Percentiles rank a stretch among this genome's conserved stretches.
Evolutionary conservation across 1,284 basidiomycete genomes (phyloP).

Genomic region (Thelephora terrestris): DNA sequence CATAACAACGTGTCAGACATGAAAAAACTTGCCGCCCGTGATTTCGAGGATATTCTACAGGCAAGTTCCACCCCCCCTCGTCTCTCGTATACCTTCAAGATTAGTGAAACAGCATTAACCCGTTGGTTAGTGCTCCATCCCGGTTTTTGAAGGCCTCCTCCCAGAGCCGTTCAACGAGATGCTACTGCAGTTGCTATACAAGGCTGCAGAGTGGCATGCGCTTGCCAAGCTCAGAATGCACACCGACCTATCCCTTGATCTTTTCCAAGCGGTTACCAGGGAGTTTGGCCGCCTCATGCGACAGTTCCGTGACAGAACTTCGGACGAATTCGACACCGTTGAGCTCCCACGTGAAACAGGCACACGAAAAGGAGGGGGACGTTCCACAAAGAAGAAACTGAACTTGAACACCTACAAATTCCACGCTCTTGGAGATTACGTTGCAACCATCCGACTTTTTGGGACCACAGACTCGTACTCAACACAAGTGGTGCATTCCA

Average conservation of each 20-base stretch:
- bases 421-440: conserved; percentile 14
- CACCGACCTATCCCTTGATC: conserved; percentile 15
- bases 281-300: conserved; percentile 12
- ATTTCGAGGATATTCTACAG: conserved; percentile 21
- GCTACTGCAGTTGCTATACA: conserved; percentile 17
- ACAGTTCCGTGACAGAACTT: conserved; percentile 11
- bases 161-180: conserved; percentile 14
- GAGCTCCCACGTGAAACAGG: conserved; percentile 12
- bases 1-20: conserved; percentile 14
- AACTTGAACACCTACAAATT: conserved; percentile 13
- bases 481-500: conserved; percentile 18
- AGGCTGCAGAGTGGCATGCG: conserved; percentile 19
- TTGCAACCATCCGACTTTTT: conserved; percentile 6
- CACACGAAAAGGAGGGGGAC: no score
- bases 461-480: conserved; percentile 19
- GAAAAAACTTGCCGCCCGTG: conserved; percentile 19
- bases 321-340: conserved; percentile 9
- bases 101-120: not conserved
- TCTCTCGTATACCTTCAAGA: no score
- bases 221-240: conserved; percentile 26
- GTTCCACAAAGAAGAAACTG: no score
- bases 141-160: conserved; percentile 22
- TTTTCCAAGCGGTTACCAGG: conserved; percentile 13
- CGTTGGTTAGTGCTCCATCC: conserved; percentile 20
- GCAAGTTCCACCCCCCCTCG: conserved; percentile 12